Base-by-base conservation (phyloP, 2,329 filamentous ascomycete genomes). In the Clonostachys sp. region DNA sequence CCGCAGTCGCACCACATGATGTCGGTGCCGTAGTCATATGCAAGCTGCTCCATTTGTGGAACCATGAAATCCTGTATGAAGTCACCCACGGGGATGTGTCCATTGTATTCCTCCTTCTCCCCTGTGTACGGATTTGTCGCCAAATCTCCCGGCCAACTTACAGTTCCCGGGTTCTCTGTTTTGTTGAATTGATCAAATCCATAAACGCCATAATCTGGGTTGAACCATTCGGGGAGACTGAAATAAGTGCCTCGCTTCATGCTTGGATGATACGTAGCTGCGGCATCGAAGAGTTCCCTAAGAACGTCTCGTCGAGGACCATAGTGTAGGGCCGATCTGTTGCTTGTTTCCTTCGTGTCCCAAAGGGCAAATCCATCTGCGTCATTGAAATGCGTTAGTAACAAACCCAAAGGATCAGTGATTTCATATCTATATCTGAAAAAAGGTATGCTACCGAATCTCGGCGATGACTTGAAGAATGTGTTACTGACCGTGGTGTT, bases 1-100 rank as follows among this genome's bases (percentile, higher is more conserved):
- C 69, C 68, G 51, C 62, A 66, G 54, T 75, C 73, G 56, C 73
- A 77, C 73, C 73, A 75, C 69, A 77, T 70, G 40, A 75, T 71
- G 34, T 77, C 73, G 0, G 64, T 68, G 14, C 58, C 57, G 57
- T 74, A 74, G 34, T 61, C 57, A 50, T 68, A 65, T 2, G 71
- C 71, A 1, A 76, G 61, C 4, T 62, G 60, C 35, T 69, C 55
- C 72, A 76, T 75, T 55, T 75, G 70, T 30, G 73, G 72, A 3
- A 70, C 60, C 63, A 71, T 67, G 2, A 75, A 51, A 51, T 74
- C 70, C 1, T 55, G 36, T 6, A 76, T 58, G 53, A 68, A 76
- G 53, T 76, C 71, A 3, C 47, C 48, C 2, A 67, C 60, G 1
- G 65, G 62, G 2, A 71, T 48, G 36, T 57, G 56, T 5, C 72